phyloP scores from a whole-genome alignment of 768 basidiomycete genomes.

The Serendipita sp. region DNA sequence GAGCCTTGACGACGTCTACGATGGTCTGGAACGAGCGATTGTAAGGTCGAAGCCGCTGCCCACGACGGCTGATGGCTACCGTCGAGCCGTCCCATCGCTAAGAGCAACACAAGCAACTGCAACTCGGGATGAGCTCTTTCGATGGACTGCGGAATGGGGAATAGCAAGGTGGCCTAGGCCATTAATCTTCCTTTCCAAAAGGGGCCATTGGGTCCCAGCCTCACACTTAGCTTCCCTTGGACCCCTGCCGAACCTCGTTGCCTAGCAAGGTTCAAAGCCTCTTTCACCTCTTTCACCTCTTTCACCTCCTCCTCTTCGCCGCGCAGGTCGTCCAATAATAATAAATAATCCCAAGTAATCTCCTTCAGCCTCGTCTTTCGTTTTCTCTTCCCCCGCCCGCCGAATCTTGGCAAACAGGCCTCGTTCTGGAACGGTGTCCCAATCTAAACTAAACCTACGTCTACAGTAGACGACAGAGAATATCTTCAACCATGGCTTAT shows the following conservation, averaged over 20 bases:
- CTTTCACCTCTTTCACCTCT: background rate
- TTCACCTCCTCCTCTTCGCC: background rate
- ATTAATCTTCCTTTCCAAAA: too few relatives aligned
- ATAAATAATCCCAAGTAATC: background rate
- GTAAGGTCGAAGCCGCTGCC: too few relatives aligned
- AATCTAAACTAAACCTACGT: background rate
- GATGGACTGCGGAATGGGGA: too few relatives aligned
- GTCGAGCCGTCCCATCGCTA: too few relatives aligned
- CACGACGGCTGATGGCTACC: too few relatives aligned
- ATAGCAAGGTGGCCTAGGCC: too few relatives aligned
- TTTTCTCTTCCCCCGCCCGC: background rate
- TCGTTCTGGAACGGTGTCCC: background rate
- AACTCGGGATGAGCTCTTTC: too few relatives aligned
- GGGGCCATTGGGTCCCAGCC: background rate
- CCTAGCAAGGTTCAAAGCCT: background rate
- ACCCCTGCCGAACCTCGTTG: background rate
- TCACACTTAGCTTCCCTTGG: background rate
- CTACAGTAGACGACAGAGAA: background rate
- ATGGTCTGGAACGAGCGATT: too few relatives aligned
- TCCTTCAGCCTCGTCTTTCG: background rate
- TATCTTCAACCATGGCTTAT: background rate
- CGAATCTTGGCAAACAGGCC: background rate
- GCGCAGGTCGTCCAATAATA: slow-evolving; percentile 2
- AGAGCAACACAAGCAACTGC: too few relatives aligned
- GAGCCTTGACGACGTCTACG: too few relatives aligned